These are phyloP conservation scores for Coemansia sp. DNA, from an alignment of 192 early-diverging fungal genomes.

Conservation along the genomic window DNA sequence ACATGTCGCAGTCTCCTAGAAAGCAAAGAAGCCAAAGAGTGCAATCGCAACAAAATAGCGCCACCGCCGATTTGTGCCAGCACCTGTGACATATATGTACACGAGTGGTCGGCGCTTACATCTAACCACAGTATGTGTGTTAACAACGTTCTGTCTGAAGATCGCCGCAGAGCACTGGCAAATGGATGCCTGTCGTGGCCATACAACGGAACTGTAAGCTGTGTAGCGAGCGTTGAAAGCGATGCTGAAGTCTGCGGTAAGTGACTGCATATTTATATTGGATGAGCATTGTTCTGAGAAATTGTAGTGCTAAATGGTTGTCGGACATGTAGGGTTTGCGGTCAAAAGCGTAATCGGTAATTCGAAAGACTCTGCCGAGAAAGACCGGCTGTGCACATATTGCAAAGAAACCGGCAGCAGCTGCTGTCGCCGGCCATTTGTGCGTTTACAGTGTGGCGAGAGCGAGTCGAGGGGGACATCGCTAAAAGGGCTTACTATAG, in stretches of 20 bases:
- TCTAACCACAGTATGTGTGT: constrained; percentile 17
- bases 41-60: constrained; percentile 11
- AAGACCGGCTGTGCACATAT: constrained; percentile 10
- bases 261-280: not conserved
- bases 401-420: constrained; percentile 4
- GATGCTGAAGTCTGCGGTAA: constrained; percentile 32
- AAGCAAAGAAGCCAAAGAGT: constrained; percentile 20
- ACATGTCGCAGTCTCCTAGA: constrained; percentile 42
- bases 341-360: not conserved
- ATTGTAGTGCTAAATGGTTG: not conserved
- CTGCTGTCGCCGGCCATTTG: constrained; percentile 15
- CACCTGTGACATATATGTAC: constrained; percentile 18
- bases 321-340: constrained; percentile 7
- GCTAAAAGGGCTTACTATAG: constrained; percentile 8
- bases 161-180: constrained; percentile 15
- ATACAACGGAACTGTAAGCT: constrained; percentile 23
- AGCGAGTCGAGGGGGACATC: not conserved
- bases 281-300: too few species aligned
- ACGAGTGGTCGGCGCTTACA: constrained; percentile 27
- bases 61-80: constrained; percentile 24
- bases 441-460: constrained; percentile 3
- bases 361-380: not conserved
- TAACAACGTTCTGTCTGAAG: constrained; percentile 21
- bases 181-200: constrained; percentile 26
- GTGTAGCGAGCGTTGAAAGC: constrained; percentile 27